These are phyloP conservation scores for Suillus weaverae DNA, from an alignment of 768 basidiomycete genomes.

Conservation along the genomic window DNA sequence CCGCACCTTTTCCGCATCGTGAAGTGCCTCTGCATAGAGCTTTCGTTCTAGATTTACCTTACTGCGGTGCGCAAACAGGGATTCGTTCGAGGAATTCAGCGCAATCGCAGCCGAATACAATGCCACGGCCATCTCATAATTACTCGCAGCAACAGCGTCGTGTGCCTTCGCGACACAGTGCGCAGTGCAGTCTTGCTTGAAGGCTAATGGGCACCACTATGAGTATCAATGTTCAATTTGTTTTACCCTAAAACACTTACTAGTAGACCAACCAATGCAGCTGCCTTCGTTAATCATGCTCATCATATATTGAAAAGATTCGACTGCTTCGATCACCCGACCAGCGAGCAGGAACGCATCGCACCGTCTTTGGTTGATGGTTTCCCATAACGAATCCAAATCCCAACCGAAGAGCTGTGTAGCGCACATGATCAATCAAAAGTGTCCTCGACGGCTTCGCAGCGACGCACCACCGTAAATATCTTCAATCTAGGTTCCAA, in stretches of 20 bases:
- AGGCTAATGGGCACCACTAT: neutral
- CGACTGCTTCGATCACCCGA: neutral
- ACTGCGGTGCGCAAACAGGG: neutral
- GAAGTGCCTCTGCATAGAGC: neutral
- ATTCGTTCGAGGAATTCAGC: neutral
- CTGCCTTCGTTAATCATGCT: neutral
- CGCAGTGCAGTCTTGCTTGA: neutral
- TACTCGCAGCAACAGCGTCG: neutral
- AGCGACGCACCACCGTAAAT: neutral
- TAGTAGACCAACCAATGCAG: neutral
- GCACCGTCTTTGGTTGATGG: neutral
- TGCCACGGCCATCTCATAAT: neutral
- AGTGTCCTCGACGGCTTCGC: neutral
- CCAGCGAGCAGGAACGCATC: neutral
- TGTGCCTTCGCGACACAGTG: neutral
- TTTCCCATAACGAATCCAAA: neutral
- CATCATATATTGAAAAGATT: neutral
- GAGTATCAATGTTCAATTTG: neutral
- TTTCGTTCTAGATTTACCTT: neutral
- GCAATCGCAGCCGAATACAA: neutral
- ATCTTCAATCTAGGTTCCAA: neutral
- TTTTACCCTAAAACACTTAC: neutral
- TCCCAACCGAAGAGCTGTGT: neutral
- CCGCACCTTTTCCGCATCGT: neutral
- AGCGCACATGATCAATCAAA: neutral